Percentiles rank a stretch among this genome's conserved stretches.
Conservation (phyloP, 1,139 yeast genomes). For the Candida tropicalis region DNA sequence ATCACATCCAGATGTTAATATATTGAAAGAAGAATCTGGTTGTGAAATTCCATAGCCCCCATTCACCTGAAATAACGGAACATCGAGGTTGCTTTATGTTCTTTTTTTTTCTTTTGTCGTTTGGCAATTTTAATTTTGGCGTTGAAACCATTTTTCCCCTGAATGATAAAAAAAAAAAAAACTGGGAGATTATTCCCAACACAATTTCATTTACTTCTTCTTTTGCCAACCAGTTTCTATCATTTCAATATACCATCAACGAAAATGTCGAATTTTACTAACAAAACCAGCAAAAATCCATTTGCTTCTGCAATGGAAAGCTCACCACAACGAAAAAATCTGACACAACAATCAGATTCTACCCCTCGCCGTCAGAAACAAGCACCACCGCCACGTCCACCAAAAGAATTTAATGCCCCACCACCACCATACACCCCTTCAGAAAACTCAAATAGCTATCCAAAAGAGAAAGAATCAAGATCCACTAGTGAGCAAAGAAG, state of each 20-base stretch:
- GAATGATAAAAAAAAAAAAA: slow-evolving; percentile 4
- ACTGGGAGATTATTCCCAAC: background rate
- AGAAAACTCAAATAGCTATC: slow-evolving; percentile 44
- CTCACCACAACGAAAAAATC: slow-evolving; percentile 18
- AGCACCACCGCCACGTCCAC: slow-evolving; percentile 35
- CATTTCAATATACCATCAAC: background rate
- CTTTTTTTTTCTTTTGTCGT: slow-evolving; percentile 5
- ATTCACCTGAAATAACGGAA: background rate
- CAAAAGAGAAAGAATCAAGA: slow-evolving; percentile 50
- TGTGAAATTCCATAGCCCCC: background rate
- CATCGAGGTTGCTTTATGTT: background rate
- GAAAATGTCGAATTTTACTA: background rate
- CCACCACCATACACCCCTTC: slow-evolving; percentile 58
- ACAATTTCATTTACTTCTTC: background rate
- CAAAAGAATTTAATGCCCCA: slow-evolving; percentile 32
- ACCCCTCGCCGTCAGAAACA: slow-evolving; percentile 11
- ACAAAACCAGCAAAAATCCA: slow-evolving; percentile 53
- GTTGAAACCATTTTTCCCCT: slow-evolving; percentile 2
- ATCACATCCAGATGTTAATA: too few species aligned
- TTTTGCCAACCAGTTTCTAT: background rate
- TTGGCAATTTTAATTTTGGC: slow-evolving; percentile 4
- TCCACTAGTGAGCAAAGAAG: slow-evolving; percentile 13
- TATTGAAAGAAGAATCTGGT: background rate
- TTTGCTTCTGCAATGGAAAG: slow-evolving; percentile 52
- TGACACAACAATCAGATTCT: slow-evolving; percentile 14